Percentiles rank a stretch among this genome's conserved stretches.
These are phyloP conservation scores for Carpinus viminea DNA, from an alignment of 306 rosid genomes.

Conservation along the genomic window DNA sequence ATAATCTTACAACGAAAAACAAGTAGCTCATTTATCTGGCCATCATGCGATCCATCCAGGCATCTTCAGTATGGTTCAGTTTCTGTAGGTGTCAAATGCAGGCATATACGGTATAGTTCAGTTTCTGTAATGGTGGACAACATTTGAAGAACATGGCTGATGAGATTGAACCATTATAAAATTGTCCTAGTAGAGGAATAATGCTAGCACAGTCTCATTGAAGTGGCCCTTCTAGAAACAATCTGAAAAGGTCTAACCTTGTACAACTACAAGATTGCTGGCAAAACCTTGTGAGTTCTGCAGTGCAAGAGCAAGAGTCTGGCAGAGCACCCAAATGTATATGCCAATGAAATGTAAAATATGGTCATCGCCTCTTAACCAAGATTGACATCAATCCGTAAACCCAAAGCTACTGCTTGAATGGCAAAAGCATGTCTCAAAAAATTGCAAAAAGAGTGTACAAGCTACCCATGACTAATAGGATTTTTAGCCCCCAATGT, in stretches of 20 bases:
- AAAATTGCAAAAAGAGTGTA: background rate
- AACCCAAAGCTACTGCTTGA: constrained; percentile 4
- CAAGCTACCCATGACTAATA: background rate
- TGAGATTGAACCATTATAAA: background rate
- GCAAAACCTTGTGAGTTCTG: background rate
- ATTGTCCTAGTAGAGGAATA: background rate
- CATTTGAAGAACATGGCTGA: background rate
- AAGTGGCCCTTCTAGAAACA: background rate
- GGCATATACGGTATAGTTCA: background rate
- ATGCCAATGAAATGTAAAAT: background rate
- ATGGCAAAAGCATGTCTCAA: background rate
- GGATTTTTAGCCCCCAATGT: background rate
- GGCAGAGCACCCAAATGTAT: background rate
- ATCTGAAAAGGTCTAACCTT: background rate
- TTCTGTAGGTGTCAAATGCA: background rate
- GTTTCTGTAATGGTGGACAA: background rate
- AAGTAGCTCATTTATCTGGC: background rate
- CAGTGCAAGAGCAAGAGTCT: background rate
- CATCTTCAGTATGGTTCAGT: background rate
- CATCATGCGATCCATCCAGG: background rate
- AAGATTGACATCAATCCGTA: background rate
- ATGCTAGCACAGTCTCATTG: background rate
- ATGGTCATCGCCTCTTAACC: background rate
- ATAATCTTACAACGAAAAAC: background rate
- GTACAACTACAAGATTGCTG: background rate